phyloP scores from a whole-genome alignment of 495 filamentous ascomycete species.

The Bathelium albidoporum region DNA sequence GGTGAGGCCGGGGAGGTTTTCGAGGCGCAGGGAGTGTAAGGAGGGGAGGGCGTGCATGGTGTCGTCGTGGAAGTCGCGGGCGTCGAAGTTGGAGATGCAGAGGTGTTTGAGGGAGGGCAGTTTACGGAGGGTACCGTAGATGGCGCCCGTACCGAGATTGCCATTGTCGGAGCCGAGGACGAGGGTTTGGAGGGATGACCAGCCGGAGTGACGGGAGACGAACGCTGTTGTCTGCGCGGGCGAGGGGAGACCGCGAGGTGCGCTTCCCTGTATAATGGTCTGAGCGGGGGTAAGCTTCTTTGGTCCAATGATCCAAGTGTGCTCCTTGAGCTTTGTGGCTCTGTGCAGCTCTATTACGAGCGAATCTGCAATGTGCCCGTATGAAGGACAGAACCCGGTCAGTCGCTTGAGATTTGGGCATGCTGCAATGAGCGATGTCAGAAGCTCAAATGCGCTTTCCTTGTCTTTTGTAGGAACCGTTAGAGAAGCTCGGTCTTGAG shows the following conservation, averaged over 20 bases:
- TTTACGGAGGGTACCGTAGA: constrained; percentile 56
- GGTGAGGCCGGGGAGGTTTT: constrained; percentile 67
- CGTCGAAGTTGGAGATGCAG: constrained; percentile 61
- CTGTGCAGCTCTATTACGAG: constrained; percentile 72
- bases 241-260: constrained; percentile 43
- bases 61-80: constrained; percentile 60
- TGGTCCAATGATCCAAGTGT: constrained; percentile 61
- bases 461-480: constrained; percentile 36
- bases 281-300: constrained; percentile 26
- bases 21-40: constrained; percentile 63
- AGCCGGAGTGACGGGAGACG: constrained; percentile 57
- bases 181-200: constrained; percentile 62
- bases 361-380: constrained; percentile 63
- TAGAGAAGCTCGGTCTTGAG: constrained; percentile 36
- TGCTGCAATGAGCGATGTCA: constrained; percentile 74
- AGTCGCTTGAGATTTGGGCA: constrained; percentile 77
- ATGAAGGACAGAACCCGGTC: constrained; percentile 57
- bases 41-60: constrained; percentile 60
- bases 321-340: constrained; percentile 60
- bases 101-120: constrained; percentile 64
- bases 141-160: constrained; percentile 42
- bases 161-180: constrained; percentile 54
- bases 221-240: constrained; percentile 57
- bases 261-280: constrained; percentile 20
- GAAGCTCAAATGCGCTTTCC: constrained; percentile 56